Base-by-base conservation (phyloP, 768 basidiomycete genomes). In the Lyophyllum semitale region DNA sequence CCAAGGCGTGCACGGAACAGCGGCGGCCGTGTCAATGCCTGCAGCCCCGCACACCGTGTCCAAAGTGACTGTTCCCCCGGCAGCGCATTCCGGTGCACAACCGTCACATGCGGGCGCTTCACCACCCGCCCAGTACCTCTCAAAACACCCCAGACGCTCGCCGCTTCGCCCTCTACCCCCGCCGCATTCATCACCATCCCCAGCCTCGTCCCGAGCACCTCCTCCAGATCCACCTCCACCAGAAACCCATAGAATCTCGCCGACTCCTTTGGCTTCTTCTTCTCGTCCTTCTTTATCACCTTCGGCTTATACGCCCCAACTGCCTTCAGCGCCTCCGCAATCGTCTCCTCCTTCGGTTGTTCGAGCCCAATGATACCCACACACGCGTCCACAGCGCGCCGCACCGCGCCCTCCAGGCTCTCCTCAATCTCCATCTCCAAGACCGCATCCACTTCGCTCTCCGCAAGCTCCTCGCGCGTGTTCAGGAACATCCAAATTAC, bases 401-500 rank as follows among this genome's bases (percentile, higher is more conserved):
- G 59, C 9, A 94, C 77, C 9, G 83, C 74, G 33, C 78, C 68
- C 64, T 85, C 80, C 13, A 89, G 68, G 4, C 71, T 63, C 49
- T 85, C 84, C 32, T 77, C 74, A 13, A 52, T 42, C 64, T 71
- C 73, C 84, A 93, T 89, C 32, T 89, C 82, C 18, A 98, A 72
- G 3, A 77, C 75, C 0, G 68, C 84, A 57, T 93, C 88, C 6
- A 91, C 87, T 40, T 66, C 65, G 20, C 42, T 52, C 8, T 57
- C 53, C 7, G 78, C 69, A 8, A 98, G 84, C 59, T 83, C 79
- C 59, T 95, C 84, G 0, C 75, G 68, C n/a, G 72, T 58, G 23
- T 71, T 74, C 50, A 98, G 72, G 73, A 99, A 98, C 71, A 76
- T 77, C 84, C 87, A 86, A n/a, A 98, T 69, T 18, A 95, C 82